Base-by-base conservation (phyloP, 768 basidiomycete species). In the Macrolepiota albuminosa region DNA sequence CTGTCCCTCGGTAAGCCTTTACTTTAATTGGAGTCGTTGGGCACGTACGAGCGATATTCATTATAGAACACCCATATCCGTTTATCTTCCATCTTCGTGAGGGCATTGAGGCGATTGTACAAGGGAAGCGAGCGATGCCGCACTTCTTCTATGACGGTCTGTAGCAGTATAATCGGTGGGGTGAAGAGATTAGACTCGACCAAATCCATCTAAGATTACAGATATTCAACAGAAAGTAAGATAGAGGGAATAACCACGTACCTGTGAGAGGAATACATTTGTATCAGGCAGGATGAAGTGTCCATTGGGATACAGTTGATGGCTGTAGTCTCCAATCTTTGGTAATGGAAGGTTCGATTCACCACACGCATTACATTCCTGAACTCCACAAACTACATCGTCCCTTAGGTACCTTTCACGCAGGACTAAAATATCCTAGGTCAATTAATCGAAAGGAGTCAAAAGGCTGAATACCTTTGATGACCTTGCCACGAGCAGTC, bases 71-170 rank as follows among this genome's bases (percentile, higher is more conserved):
- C 78, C 85, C 87, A 92, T 10, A 88, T 81, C n/a, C 75, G 78
- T 69, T 93, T 94, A 61, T 93, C 93, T 59, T 98, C 96, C 64
- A 86, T 84, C 62, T 85, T 89, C 34, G 89, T 80, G 50, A 98
- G 79, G 1, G 88, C 84, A 66, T 92, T 95, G 63, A 99, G 80
- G 36, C 95, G 88, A 70, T 95, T 98, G 74, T 93, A 94, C 16
- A 98, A 75, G 4, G 96, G 96, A 29, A 98, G 75, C 1, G 91
- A 94, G 21, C 97, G 83, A 70, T 98, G 97, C 59, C 96, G 83
- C 60, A 98, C 94, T 84, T 99, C 97, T 64, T 97, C 92, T 55
- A 98, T 78, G 2, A 98, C 95, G 0, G 96, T 99, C 73, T 98
- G 96, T 2, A 97, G 83, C 26, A 99, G 77, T 57, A 99, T 87